Conservation (phyloP, 2,329 filamentous ascomycete genomes). For the Lachnellula occidentalis region DNA sequence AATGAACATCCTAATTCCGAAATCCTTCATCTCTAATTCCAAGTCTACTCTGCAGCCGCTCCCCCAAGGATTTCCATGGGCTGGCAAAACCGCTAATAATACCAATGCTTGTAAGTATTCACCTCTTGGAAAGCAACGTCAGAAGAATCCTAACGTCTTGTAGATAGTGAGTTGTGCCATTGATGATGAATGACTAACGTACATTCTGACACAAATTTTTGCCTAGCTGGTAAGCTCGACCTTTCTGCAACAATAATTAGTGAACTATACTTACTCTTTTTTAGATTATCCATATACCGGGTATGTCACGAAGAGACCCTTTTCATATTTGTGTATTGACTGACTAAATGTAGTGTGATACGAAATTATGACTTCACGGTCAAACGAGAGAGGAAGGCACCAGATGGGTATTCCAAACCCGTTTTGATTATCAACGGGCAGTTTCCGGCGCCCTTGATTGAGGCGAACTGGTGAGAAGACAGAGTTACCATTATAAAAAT, state of each 20-base stretch:
- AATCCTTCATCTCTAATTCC: not conserved
- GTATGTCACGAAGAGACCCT: not conserved
- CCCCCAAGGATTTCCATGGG: constrained; percentile 49
- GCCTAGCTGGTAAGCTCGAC: constrained; percentile 2
- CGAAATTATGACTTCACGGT: constrained; percentile 31
- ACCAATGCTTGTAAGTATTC: constrained; percentile 31
- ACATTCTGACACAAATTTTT: not conserved
- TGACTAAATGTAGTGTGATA: constrained; percentile 29
- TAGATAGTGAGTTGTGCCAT: constrained; percentile 7
- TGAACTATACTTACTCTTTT: not conserved
- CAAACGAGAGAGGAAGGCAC: constrained; percentile 24
- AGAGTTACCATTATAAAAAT: not conserved
- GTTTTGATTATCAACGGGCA: constrained; percentile 40
- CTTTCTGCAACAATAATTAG: not conserved
- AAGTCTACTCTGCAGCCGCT: constrained; percentile 29
- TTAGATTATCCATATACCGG: constrained; percentile 9
- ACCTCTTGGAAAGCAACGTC: not conserved
- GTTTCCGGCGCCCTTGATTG: constrained; percentile 31
- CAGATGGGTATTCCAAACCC: constrained; percentile 42
- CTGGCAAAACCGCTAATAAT: constrained; percentile 34
- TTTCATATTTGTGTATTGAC: not conserved
- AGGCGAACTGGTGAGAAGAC: constrained; percentile 30
- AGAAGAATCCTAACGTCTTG: not conserved
- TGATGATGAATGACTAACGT: not conserved
- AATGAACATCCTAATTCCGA: not conserved